Evolutionary conservation across 176 grass and related monocot genomes (phyloP).

Genomic region (Rhipidocladum racemiflorum): DNA sequence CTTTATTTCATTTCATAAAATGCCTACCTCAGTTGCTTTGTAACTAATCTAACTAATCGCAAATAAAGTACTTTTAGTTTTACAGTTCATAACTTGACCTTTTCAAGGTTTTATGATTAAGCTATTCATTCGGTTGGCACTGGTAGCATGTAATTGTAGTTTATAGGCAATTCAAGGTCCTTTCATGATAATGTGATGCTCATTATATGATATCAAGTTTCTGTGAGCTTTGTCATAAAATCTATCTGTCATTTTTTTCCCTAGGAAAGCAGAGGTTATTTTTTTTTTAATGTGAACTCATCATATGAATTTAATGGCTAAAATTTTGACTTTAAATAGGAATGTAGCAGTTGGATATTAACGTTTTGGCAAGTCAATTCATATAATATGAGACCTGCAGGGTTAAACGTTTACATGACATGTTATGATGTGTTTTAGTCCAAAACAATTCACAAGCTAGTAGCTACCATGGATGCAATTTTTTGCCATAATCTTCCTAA

Average conservation of each 20-base stretch:
- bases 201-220: background rate
- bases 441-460: background rate
- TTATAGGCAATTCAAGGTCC: background rate
- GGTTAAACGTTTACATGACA: background rate
- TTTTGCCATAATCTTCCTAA: background rate
- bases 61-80: background rate
- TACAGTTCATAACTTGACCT: background rate
- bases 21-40: background rate
- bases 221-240: conserved; percentile 22
- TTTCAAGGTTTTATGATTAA: conserved; percentile 18
- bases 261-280: background rate
- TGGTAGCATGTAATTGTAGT: background rate
- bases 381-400: background rate
- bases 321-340: background rate
- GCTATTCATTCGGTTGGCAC: background rate
- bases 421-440: background rate
- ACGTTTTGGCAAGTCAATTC: conserved; percentile 8
- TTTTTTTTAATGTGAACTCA: background rate
- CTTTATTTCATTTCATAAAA: background rate
- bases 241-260: background rate
- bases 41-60: background rate
- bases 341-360: background rate
- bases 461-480: background rate
- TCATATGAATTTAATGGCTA: background rate
- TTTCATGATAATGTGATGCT: background rate